Base-by-base conservation (phyloP, 805 yeast genomes). In the Pichia heedii region DNA sequence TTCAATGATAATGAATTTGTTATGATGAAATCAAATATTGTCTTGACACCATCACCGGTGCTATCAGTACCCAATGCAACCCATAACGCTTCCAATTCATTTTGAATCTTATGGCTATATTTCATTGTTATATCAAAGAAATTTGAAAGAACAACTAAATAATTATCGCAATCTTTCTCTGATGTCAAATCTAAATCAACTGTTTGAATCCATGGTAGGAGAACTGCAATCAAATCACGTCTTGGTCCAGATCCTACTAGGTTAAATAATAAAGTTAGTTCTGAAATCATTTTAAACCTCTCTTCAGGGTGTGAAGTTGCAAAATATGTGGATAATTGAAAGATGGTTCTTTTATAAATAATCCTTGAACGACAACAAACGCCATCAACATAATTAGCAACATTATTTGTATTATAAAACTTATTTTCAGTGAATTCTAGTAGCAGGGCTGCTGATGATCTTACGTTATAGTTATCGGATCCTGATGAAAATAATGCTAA, bases 41-140 rank as follows among this genome's bases (percentile, higher is more conserved):
- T 79, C 37, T 78, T 78, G 19, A 81, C 80, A 54, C 90, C 88
- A 18, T 44, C 41, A 26, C 75, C 71, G 24, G 76, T 72, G n/a
- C 74, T 72, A 5, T 83, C 85, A 40, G 74, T 77, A 1, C 94
- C 96, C n/a, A 93, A 67, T 0, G 97, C 90, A 5, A 85, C 87
- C 99, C 99, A 93, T 20, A 93, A 62, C 0, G 95, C 95, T 59
- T 89, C 97, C 11, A 93, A 86, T 53, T 88, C 97, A 53, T 82
- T 83, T 36, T 86, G 85, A 51, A 86, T 77, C 13, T 70, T 68
- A 38, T 81, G 80, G 41, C 89, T 77, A 52, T 81, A 84, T 46
- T 77, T 77, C 32, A 87, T 77, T 0, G 97, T 87, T 33, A 93
- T 81, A 52, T 86, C 97, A 58, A 89, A 77, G 43, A 90, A 63